These are phyloP conservation scores for Corniculantispora saksenae DNA, from an alignment of 2,329 filamentous ascomycete genomes.

Conservation along the genomic window DNA sequence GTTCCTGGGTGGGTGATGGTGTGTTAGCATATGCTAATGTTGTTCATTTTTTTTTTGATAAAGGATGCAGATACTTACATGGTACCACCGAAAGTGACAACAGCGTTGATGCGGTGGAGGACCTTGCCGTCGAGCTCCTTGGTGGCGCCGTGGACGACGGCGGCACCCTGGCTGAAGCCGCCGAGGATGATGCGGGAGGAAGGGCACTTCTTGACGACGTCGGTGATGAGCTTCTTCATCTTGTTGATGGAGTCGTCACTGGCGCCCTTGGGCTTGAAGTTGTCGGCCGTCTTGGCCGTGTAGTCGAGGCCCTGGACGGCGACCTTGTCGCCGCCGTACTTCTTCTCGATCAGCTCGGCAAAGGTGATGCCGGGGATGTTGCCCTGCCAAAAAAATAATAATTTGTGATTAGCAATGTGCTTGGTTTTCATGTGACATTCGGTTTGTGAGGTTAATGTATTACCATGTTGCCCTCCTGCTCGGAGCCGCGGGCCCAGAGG, in stretches of 20 bases:
- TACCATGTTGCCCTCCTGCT: constrained; percentile 27
- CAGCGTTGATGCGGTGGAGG: constrained; percentile 28
- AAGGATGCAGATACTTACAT: constrained; percentile 17
- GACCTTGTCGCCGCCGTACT: constrained; percentile 25
- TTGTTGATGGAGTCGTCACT: constrained; percentile 33
- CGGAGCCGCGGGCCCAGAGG: constrained; percentile 29
- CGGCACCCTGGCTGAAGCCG: constrained; percentile 41
- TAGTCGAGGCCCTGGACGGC: constrained; percentile 36
- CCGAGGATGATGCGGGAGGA: constrained; percentile 38
- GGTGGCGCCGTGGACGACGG: constrained; percentile 30
- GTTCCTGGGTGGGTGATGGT: not conserved
- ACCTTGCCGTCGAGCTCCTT: constrained; percentile 27
- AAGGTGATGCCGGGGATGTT: constrained; percentile 22
- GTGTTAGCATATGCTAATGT: not conserved
- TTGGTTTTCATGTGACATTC: too few species aligned
- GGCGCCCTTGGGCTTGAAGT: constrained; percentile 34
- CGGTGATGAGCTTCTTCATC: constrained; percentile 35
- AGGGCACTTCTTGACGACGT: constrained; percentile 39
- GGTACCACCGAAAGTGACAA: constrained; percentile 32
- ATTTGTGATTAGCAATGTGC: too few species aligned
- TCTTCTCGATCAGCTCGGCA: constrained; percentile 22
- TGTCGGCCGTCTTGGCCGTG: constrained; percentile 33
- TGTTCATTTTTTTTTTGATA: not conserved
- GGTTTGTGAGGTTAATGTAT: too few species aligned
- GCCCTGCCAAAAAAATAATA: too few species aligned